Evolutionary conservation across 2,329 filamentous ascomycete species (phyloP), one percentile per base, ranked within the genome.

Genomic region (Fusarium annulatum): DNA sequence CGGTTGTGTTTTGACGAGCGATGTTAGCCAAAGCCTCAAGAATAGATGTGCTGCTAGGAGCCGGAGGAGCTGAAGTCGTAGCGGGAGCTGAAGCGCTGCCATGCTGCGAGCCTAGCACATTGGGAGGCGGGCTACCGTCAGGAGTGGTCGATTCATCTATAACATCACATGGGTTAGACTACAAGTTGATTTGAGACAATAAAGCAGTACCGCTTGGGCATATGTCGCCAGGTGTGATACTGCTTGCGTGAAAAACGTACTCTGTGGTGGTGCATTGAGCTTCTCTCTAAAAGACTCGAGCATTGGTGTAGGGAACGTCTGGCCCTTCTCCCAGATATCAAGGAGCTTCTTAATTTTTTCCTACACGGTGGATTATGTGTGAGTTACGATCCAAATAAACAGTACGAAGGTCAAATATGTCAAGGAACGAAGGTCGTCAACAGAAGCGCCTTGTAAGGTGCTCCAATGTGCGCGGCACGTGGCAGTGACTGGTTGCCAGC

Each of bases 321-420:
- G 92, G 74, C 94, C 94, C 80, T 96, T 96, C 82, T 98, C 95
- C 96, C 96, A 99, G 76, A 99, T 99, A 81, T 97, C 95, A 84
- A 98, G 87, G 77, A 99, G 89, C 83, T 98, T 98, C 77, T 84
- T 84, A 83, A 98, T 96, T 86, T 98, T 98, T 82, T 97, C 94
- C 93, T 96, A 92, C 86, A 91, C 81, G 76, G 73, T 80, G 81
- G 77, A 76, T 77, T 80, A 80, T 72, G 67, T 72, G 86, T 88
- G 79, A 82, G 81, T 77, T 81, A 82, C 80, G 73, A 58, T 78
- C 74, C 77, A 74, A 74, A 69, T 64, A 45, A 67, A 66, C 51
- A 56, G 64, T 67, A 67, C 65, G 57, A 58, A 60, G 62, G 60
- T 55, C 65, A 64, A 66, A 60, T 58, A 70, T 74, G 59, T 72